A percentile compares a stretch with the other conserved stretches of the same genome.
Evolutionary conservation across 805 yeast genomes (phyloP).

Genomic region (Ogataea kodamae): DNA sequence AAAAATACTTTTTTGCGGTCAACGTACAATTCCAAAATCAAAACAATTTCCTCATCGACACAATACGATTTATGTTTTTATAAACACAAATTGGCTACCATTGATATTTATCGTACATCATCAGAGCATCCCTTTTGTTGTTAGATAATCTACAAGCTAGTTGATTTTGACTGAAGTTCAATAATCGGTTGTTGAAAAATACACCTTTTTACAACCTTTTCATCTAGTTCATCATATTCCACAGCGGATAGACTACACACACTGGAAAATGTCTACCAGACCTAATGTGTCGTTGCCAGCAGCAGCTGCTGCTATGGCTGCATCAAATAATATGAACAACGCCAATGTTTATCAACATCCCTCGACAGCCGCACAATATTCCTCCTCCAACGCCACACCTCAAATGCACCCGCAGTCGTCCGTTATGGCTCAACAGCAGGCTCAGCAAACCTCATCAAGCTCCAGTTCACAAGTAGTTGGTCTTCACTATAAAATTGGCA

Average conservation of each 20-base stretch:
- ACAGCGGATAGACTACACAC: constrained; percentile 7
- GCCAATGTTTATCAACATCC: constrained; percentile 24
- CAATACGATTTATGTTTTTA: constrained; percentile 9
- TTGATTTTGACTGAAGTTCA: constrained; percentile 1
- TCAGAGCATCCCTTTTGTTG: constrained; percentile 1
- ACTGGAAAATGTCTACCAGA: constrained; percentile 24
- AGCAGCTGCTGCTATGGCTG: constrained; percentile 36
- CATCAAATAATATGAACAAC: constrained; percentile 25
- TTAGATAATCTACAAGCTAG: constrained; percentile 1
- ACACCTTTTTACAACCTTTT: constrained; percentile 1
- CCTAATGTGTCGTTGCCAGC: constrained; percentile 29
- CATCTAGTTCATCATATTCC: constrained; percentile 8
- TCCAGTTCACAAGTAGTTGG: constrained; percentile 73
- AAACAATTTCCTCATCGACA: constrained; percentile 9
- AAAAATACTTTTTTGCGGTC: constrained; percentile 9
- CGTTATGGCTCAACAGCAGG: constrained; percentile 12
- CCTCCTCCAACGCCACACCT: constrained; percentile 20
- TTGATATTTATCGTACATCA: constrained; percentile 1
- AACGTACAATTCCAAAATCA: constrained; percentile 7
- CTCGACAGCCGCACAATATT: constrained; percentile 31
- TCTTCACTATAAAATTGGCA: constrained; percentile 93
- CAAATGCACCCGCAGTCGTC: constrained; percentile 16
- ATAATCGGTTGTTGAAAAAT: constrained; percentile 3
- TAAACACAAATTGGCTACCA: constrained; percentile 8
- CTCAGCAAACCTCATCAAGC: constrained; percentile 14